Percentiles rank a stretch among this genome's conserved stretches.
These are phyloP conservation scores for Termitomyces sp. DNA, from an alignment of 768 basidiomycete species.

Conservation along the genomic window DNA sequence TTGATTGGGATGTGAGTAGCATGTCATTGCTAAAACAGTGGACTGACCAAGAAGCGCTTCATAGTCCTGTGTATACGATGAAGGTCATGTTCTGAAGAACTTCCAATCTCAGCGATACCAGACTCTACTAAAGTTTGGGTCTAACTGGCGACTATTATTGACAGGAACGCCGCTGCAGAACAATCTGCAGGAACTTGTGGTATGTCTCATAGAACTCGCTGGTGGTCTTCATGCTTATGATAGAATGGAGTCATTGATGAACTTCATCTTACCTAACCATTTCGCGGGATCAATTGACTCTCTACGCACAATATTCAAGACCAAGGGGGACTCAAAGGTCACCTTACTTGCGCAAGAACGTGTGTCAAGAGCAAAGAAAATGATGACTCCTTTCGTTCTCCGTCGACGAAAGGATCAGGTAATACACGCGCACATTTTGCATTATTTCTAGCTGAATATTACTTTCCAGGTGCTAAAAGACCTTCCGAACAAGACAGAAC, in stretches of 20 bases:
- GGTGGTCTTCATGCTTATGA: constrained; percentile 3
- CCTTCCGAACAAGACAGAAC: constrained; percentile 87
- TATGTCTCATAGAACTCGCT: constrained; percentile 28
- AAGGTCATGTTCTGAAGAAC: constrained; percentile 96
- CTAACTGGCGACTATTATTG: constrained; percentile 85
- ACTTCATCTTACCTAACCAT: constrained; percentile 92
- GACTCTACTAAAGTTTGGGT: constrained; percentile 76
- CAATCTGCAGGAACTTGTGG: constrained; percentile 85
- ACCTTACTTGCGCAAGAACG: constrained; percentile 89
- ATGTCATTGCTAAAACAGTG: neutral
- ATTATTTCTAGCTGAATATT: neutral
- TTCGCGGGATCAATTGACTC: constrained; percentile 75
- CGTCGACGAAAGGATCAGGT: constrained; percentile 96
- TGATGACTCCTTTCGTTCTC: constrained; percentile 99
- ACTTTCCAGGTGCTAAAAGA: constrained; percentile 75
- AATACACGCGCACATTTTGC: constrained; percentile 1
- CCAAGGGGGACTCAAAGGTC: constrained; percentile 86
- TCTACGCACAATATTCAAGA: constrained; percentile 93
- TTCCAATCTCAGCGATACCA: constrained; percentile 97
- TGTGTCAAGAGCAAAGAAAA: constrained; percentile 92
- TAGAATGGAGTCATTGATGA: constrained; percentile 79
- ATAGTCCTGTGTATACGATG: constrained; percentile 92
- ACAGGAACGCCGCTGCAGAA: constrained; percentile 96
- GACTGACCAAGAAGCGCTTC: neutral
- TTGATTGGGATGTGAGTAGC: constrained; percentile 84